These are phyloP conservation scores for Trichophyton rubrum DNA, from an alignment of 2,329 filamentous ascomycete species.

Conservation along the genomic window DNA sequence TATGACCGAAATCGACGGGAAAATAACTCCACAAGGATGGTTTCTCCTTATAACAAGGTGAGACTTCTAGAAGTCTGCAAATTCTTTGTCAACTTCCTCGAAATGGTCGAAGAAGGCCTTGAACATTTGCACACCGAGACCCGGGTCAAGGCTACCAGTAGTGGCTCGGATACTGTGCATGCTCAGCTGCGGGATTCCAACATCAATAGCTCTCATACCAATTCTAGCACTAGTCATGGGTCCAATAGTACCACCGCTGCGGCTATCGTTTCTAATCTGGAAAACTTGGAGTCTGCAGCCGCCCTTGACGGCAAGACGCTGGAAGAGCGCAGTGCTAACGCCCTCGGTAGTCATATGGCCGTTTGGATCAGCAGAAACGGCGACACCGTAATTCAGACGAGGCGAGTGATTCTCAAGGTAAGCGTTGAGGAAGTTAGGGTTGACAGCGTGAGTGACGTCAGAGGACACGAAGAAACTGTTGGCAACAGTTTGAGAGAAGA, in stretches of 20 bases:
- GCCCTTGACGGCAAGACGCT: slow-evolving; percentile 61
- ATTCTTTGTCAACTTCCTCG: slow-evolving; percentile 74
- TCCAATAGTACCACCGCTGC: slow-evolving; percentile 88
- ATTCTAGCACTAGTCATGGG: slow-evolving; percentile 72
- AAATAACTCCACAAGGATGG: too few relatives aligned
- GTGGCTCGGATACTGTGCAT: slow-evolving; percentile 92
- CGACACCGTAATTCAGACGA: slow-evolving; percentile 74
- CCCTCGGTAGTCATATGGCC: slow-evolving; percentile 94
- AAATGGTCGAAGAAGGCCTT: slow-evolving; percentile 79
- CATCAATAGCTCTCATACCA: slow-evolving; percentile 73
- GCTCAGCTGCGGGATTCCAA: slow-evolving; percentile 77
- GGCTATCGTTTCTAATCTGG: slow-evolving; percentile 85
- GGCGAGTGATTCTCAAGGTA: slow-evolving; percentile 83
- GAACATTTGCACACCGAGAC: slow-evolving; percentile 76
- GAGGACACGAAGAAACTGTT: slow-evolving; percentile 85
- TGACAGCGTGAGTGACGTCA: slow-evolving; percentile 86
- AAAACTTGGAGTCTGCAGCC: slow-evolving; percentile 69
- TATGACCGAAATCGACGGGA: neutral
- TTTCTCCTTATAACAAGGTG: slow-evolving; percentile 12
- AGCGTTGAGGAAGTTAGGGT: slow-evolving; percentile 77
- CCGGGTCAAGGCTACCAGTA: slow-evolving; percentile 73
- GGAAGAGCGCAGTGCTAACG: slow-evolving; percentile 68
- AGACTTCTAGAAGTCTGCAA: slow-evolving; percentile 31
- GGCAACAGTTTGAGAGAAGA: slow-evolving; percentile 72
- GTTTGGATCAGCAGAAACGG: slow-evolving; percentile 69